Conservation (phyloP, 2,329 filamentous ascomycete genomes). For the Colletotrichum sp. region DNA sequence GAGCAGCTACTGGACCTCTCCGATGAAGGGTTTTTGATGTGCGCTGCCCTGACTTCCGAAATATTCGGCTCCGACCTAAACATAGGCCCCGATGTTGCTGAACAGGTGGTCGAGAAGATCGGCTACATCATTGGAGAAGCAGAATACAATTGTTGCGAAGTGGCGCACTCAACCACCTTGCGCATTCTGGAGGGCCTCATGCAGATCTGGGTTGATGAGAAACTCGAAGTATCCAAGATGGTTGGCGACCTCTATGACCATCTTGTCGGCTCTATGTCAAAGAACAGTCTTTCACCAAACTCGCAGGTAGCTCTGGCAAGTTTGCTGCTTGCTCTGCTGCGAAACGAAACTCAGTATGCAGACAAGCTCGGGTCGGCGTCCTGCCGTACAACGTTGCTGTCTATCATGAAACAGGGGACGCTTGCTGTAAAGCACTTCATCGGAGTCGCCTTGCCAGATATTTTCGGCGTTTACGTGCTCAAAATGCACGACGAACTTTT, state of each 20-base stretch:
- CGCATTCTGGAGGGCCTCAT: conserved; percentile 70
- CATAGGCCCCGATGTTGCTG: conserved; percentile 50
- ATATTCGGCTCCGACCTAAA: conserved; percentile 59
- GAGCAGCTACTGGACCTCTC: conserved; percentile 53
- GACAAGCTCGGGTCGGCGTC: conserved; percentile 61
- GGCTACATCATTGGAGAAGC: conserved; percentile 59
- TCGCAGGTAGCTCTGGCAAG: conserved; percentile 71
- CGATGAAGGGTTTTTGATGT: conserved; percentile 59
- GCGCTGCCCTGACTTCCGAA: conserved; percentile 53
- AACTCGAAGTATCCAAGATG: conserved; percentile 64
- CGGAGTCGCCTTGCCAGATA: conserved; percentile 68
- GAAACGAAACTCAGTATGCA: conserved; percentile 70
- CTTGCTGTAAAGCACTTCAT: conserved; percentile 79
- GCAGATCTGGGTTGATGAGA: conserved; percentile 65
- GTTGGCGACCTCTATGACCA: conserved; percentile 81
- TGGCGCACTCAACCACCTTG: conserved; percentile 70
- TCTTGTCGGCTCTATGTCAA: conserved; percentile 72
- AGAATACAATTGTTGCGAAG: conserved; percentile 76
- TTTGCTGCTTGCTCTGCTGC: conserved; percentile 74
- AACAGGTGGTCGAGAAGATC: conserved; percentile 53
- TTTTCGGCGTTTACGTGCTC: conserved; percentile 85
- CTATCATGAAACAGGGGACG: conserved; percentile 69
- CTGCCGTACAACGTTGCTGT: conserved; percentile 74
- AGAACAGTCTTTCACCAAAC: conserved; percentile 71
- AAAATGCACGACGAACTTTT: conserved; percentile 85